Evolutionary conservation across 768 basidiomycete genomes (phyloP), one percentile per base, ranked within the genome.

Genomic region (Rossbeevera mucosa): DNA sequence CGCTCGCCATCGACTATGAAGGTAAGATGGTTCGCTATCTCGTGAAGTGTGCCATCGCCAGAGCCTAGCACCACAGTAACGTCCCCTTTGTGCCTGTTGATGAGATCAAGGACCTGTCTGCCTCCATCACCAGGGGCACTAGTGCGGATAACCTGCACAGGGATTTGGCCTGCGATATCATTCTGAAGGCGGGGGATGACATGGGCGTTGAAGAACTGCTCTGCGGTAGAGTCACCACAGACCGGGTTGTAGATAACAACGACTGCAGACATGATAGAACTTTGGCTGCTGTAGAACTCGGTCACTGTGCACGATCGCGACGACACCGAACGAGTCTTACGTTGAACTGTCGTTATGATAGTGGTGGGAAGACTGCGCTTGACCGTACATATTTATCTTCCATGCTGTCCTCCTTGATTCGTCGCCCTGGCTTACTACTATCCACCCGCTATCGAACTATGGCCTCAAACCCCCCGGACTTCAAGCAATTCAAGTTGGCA

Each of bases 21-120:
- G 31, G 52, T 36, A 29, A 91, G 64, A 11, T 76, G 76, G 55
- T 86, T 88, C 63, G 94, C 76, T 56, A 95, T 80, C 60, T 98
- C 94, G 66, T 95, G 91, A 33, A 93, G 74, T 1, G 94, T 96
- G 16, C 94, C 94, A 68, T 98, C 94, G 7, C 94, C 94, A 5
- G 94, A 92, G 14, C 79, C 80, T 22, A 93, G 73, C 47, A 88
- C 63, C 44, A 88, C 64, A 0, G 76, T 77, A 47, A 79, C 53
- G 44, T 54, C 58, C 24, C 63, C 71, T 7, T 64, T 50, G 50
- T 61, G 54, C 40, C 59, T 55, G 9, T 70, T 51, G 45, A 86
- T 60, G 55, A 77, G 71, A 5, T 74, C 61, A 29, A 73, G 54
- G 14, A 80, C 68, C 47, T 78, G 51, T 30, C 58, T 60, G 13